Percentiles rank a stretch among this genome's conserved stretches.
phyloP scores from a whole-genome alignment of 768 basidiomycete species.

The Rickenella mellea region DNA sequence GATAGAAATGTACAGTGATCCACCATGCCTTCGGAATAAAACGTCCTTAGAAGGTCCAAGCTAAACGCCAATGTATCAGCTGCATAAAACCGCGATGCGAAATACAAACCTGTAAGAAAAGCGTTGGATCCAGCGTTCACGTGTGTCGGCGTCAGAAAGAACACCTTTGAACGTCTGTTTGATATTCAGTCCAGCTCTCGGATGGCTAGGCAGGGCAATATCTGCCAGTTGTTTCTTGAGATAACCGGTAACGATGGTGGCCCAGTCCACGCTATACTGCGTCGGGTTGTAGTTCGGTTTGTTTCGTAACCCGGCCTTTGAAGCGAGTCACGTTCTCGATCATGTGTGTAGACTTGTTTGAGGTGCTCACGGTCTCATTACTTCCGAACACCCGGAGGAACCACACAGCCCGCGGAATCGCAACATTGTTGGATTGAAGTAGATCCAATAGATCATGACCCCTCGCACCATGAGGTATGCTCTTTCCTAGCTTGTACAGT shows the following conservation, averaged over 20 bases:
- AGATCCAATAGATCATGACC: conserved; percentile 78
- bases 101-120: conserved; percentile 75
- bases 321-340: neutral
- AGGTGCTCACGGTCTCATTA: conserved; percentile 61
- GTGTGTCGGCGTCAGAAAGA: conserved; percentile 57
- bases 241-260: conserved; percentile 69
- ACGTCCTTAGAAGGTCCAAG: conserved; percentile 60
- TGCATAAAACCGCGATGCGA: neutral
- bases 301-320: conserved; percentile 63
- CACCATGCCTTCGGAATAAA: conserved; percentile 74
- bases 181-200: conserved; percentile 66
- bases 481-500: conserved; percentile 72
- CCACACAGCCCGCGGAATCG: conserved; percentile 79
- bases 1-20: conserved; percentile 68
- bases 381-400: conserved; percentile 80
- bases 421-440: conserved; percentile 65
- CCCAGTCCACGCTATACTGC: conserved; percentile 82
- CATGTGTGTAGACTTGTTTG: neutral
- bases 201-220: conserved; percentile 71
- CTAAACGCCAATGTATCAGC: conserved; percentile 24
- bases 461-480: conserved; percentile 79
- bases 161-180: conserved; percentile 81
- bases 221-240: conserved; percentile 76
- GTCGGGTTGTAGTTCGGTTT: conserved; percentile 74
- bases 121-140: conserved; percentile 69